Conservation (phyloP, 805 yeast species). For the Cyberlindnera petersonii region DNA sequence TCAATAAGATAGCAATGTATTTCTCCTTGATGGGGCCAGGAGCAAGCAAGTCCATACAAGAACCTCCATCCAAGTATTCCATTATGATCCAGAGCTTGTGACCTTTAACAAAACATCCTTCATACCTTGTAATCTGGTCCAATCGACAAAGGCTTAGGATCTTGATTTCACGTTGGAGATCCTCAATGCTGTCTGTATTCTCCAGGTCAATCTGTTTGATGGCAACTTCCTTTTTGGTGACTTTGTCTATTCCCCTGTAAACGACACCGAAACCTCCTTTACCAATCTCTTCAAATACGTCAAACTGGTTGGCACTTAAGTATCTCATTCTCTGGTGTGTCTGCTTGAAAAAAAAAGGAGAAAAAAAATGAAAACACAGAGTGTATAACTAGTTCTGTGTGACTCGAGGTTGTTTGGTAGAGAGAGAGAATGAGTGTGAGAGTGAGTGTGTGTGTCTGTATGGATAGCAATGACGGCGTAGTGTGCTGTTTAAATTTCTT, state of each 20-base stretch:
- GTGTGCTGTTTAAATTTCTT: too few relatives aligned
- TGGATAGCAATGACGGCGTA: too few relatives aligned
- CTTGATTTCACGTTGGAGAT: constrained; percentile 87
- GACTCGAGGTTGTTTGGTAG: too few relatives aligned
- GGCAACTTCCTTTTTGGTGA: constrained; percentile 79
- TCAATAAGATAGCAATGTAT: constrained; percentile 69
- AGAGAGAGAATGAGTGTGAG: too few relatives aligned
- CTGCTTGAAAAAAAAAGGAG: too few relatives aligned
- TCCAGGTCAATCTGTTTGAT: constrained; percentile 90
- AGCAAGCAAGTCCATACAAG: constrained; percentile 65
- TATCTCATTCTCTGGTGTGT: constrained; percentile 24
- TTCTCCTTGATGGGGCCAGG: constrained; percentile 89
- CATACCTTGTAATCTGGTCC: constrained; percentile 84
- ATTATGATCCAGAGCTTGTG: constrained; percentile 91
- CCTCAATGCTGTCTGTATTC: constrained; percentile 85
- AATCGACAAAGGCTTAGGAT: constrained; percentile 76
- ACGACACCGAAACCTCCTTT: constrained; percentile 97
- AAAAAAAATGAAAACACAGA: too few relatives aligned
- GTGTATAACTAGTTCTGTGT: too few relatives aligned
- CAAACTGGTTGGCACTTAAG: constrained; percentile 31
- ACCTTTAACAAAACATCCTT: constrained; percentile 80
- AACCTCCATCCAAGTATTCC: constrained; percentile 97
- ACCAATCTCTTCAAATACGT: constrained; percentile 79
- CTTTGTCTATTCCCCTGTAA: constrained; percentile 73
- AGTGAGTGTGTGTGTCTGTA: too few relatives aligned